Evolutionary conservation across 2,329 filamentous ascomycete species (phyloP), one percentile per base, ranked within the genome.

Genomic region (Pleurostoma richardsiae): DNA sequence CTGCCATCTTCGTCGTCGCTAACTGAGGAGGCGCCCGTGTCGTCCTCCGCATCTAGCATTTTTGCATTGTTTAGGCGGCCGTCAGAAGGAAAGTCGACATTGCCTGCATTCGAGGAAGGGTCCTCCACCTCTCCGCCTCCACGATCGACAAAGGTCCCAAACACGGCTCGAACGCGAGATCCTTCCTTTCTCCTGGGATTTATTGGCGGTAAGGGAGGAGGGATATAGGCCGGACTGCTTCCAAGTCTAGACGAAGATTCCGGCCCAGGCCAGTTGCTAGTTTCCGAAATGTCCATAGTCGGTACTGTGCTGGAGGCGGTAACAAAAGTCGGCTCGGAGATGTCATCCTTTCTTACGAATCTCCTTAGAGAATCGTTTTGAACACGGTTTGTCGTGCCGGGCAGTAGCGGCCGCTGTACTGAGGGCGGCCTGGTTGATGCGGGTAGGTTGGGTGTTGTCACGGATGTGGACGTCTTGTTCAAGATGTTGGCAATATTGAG

Each of bases 141-240:
- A 19, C 63, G 62, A 19, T 66, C 63, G 38, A 61, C 53, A 26
- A 71, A 50, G 4, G 62, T 61, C 28, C 64, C 66, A n/a, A 70
- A 58, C 1, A 68, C 60, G 7, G 70, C 71, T 45, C 75, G 71
- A 3, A 60, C 56, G 30, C 58, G 63, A 0, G 63, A 59, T 10
- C 58, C 61, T 10, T 71, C 64, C 41, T 65, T 67, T 7, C 79
- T 72, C 42, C 76, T 70, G 29, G 79, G 79, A 56, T 82, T 82
- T 58, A 83, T 77, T 2, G 79, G 78, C 3, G 79, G 79, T 33
- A 83, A 49, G 3, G 79, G 79, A 3, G 79, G 78, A 3, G 65
- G 68, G 29, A 57, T 48, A 19, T 58, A 54, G 8, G 56, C 60
- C 5, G 59, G 58, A 41, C 67, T 67, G 53, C 68, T 70, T 30